Evolutionary conservation across 805 yeast species (phyloP).

Genomic region (Spathaspora hagerdaliae): DNA sequence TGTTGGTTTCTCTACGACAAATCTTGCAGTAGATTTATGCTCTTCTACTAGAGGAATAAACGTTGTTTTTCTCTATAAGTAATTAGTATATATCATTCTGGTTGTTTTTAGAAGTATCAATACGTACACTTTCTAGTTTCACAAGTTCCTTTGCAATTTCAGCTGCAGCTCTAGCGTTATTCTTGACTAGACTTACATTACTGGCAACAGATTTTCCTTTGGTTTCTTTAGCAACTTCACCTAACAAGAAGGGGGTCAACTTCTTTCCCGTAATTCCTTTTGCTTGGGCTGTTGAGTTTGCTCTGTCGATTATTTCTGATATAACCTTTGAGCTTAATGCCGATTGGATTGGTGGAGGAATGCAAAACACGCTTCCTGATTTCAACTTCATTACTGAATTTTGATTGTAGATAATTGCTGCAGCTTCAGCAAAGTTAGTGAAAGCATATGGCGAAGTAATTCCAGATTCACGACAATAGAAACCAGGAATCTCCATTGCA

Average conservation of each 20-base stretch:
- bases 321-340: conserved; percentile 58
- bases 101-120: neutral
- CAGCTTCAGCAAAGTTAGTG: conserved; percentile 52
- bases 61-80: neutral
- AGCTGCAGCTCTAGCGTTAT: conserved; percentile 70
- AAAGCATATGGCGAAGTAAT: conserved; percentile 66
- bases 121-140: neutral
- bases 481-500: conserved; percentile 53
- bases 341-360: conserved; percentile 69
- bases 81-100: neutral
- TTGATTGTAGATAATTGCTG: conserved; percentile 49
- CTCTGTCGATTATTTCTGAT: conserved; percentile 50
- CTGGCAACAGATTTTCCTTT: conserved; percentile 66
- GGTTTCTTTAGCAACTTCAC: conserved; percentile 62
- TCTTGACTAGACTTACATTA: conserved; percentile 70
- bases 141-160: conserved; percentile 55
- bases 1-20: neutral
- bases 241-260: conserved; percentile 73
- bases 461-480: conserved; percentile 75
- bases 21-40: no score
- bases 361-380: conserved; percentile 74
- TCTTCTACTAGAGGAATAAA: neutral
- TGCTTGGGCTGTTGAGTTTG: conserved; percentile 51
- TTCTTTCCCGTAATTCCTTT: conserved; percentile 64
- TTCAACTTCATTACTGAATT: conserved; percentile 41